Evolutionary conservation across 768 basidiomycete genomes (phyloP), one percentile per base, ranked within the genome.

Genomic region (Tricholoma furcatifolium): DNA sequence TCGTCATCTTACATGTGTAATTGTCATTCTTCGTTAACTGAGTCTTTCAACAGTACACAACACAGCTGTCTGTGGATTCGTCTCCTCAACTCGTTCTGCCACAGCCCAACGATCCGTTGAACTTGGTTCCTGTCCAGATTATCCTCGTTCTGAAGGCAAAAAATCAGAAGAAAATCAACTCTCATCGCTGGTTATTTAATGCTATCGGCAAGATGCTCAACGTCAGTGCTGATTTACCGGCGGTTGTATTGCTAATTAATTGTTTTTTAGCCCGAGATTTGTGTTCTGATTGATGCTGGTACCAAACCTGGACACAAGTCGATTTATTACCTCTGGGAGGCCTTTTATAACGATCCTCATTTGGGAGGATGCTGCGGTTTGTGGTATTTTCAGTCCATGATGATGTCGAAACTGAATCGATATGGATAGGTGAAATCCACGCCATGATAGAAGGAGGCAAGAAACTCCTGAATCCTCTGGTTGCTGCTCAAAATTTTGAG

Each of bases 271-370:
- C 95, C 95, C 5, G 93, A 97, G 64, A 84, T 88, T 44, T 95
- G 93, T 69, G 88, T 96, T 55, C 80, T 98, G 30, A 82, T 98
- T 57, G 95, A 97, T 67, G 95, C 93, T 5, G 95, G 95, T 56
- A 98, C 95, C 6, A 98, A 97, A 68, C 95, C 95, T 2, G 95
- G 93, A 2, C 92, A 92, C 69, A 95, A 95, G 69, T 91, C 91
- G 2, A 93, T 98, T 63, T 98, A 90, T 70, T 92, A 96, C 65
- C 80, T 96, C 8, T 96, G 93, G 92, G 91, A 93, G 56, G 92
- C 90, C 1, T 91, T 93, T 68, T 90, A 91, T 66, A 91, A 88
- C 59, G 80, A 91, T 61, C 63, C 81, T 4, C 70, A 91, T 63
- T 74, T 93, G 11, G 91, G 91, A 41, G 92, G 92, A 42, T 92